Conservation (phyloP, 768 basidiomycete genomes). For the Lyophyllum atratum region DNA sequence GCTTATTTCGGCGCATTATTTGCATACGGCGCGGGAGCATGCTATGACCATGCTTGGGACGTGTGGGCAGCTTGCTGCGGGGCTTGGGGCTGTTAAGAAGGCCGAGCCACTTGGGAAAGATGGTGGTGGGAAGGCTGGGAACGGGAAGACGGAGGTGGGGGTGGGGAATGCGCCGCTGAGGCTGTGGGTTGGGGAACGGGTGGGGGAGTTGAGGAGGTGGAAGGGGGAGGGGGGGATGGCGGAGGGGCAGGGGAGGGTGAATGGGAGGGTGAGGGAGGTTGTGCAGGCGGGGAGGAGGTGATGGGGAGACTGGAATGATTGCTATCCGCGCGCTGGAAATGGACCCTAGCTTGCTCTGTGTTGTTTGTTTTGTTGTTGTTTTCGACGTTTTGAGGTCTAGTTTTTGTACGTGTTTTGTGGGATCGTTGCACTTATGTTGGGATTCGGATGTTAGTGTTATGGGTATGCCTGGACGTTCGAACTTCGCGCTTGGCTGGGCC, state of each 20-base stretch:
- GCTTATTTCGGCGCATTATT: constrained; percentile 68
- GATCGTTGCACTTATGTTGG: too few species aligned
- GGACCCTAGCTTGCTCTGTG: too few species aligned
- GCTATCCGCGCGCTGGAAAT: too few species aligned
- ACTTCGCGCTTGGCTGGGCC: too few species aligned
- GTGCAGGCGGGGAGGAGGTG: not conserved
- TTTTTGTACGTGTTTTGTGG: too few species aligned
- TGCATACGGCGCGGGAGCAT: constrained; percentile 54
- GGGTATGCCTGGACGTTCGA: too few species aligned
- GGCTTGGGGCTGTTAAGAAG: constrained; percentile 52
- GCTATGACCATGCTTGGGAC: constrained; percentile 66
- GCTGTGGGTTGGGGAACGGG: constrained; percentile 73
- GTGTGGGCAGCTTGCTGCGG: constrained; percentile 70
- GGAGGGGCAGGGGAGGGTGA: constrained; percentile 47
- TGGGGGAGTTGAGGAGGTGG: constrained; percentile 61
- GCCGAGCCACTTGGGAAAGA: too few species aligned
- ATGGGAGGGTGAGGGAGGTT: constrained; percentile 26
- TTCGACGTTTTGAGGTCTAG: too few species aligned
- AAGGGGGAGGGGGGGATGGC: constrained; percentile 51
- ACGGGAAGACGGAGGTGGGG: constrained; percentile 24
- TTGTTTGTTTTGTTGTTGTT: too few species aligned
- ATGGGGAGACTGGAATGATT: too few species aligned
- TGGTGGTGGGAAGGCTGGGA: constrained; percentile 2
- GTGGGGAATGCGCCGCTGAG: constrained; percentile 67
- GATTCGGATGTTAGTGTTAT: too few species aligned